Evolutionary conservation across 139 green algal species (phyloP).

Genomic region (Dunaliella primolecta): DNA sequence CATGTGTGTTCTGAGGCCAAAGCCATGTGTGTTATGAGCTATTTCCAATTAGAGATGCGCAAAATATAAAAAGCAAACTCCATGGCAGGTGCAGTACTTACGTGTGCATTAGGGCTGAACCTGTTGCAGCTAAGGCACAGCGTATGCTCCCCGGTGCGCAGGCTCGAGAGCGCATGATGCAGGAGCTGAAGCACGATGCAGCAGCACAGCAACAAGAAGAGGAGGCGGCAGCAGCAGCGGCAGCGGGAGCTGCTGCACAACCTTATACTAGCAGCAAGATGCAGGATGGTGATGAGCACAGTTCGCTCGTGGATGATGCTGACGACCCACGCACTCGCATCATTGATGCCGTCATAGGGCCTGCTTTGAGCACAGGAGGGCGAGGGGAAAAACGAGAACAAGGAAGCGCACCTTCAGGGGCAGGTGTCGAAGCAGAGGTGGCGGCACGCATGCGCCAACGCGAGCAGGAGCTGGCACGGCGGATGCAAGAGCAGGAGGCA

Average conservation of each 20-base stretch:
- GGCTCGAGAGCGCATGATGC: not conserved
- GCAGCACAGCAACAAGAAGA: not conserved
- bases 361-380: not conserved
- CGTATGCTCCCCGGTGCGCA: too few relatives aligned
- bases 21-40: too few relatives aligned
- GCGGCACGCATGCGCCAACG: not conserved
- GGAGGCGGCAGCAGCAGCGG: not conserved
- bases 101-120: too few relatives aligned
- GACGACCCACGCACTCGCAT: not conserved
- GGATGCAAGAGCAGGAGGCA: not conserved
- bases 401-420: too few relatives aligned
- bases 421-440: too few relatives aligned
- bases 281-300: too few relatives aligned
- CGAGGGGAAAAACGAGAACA: not conserved
- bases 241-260: not conserved
- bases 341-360: not conserved
- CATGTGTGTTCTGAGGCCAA: too few relatives aligned
- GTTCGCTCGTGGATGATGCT: not conserved
- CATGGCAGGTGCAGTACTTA: too few relatives aligned
- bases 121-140: too few relatives aligned
- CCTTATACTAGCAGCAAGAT: not conserved
- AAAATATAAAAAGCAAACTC: too few relatives aligned
- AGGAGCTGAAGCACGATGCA: not conserved
- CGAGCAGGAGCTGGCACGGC: not conserved
- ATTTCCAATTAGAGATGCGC: too few relatives aligned